These are phyloP conservation scores for Boechera divaricarpa DNA, from an alignment of 345 rosid genomes.

Conservation along the genomic window DNA sequence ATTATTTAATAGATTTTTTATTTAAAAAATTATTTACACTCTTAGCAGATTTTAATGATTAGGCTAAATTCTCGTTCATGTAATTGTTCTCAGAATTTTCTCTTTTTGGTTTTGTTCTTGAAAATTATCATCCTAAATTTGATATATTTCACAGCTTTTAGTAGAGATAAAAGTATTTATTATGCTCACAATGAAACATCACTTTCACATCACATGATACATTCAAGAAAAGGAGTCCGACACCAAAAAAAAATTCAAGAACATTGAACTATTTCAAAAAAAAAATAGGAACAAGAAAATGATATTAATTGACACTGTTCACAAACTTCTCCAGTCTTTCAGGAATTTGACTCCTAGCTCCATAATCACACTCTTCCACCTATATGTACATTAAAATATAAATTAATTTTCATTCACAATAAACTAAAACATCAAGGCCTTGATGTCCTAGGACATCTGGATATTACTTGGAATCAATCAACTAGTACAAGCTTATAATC, in stretches of 20 bases:
- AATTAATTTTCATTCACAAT: neutral
- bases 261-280: neutral
- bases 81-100: neutral
- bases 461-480: slow-evolving; percentile 26
- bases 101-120: neutral
- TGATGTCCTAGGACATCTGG: too few species aligned
- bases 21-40: too few species aligned
- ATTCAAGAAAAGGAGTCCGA: neutral
- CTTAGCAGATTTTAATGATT: too few species aligned
- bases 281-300: neutral
- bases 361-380: slow-evolving; percentile 43
- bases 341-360: slow-evolving; percentile 24
- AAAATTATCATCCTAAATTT: neutral
- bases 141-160: slow-evolving; percentile 2
- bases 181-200: slow-evolving; percentile 28
- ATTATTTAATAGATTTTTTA: too few species aligned
- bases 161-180: neutral
- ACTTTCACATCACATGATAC: neutral
- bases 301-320: slow-evolving; percentile 22
- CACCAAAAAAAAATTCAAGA: neutral
- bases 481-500: neutral
- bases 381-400: neutral
- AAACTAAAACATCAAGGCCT: neutral
- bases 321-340: slow-evolving; percentile 37
- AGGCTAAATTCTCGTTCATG: neutral